Evolutionary conservation across 768 basidiomycete genomes (phyloP).

Genomic region (Hortiboletus campestris): DNA sequence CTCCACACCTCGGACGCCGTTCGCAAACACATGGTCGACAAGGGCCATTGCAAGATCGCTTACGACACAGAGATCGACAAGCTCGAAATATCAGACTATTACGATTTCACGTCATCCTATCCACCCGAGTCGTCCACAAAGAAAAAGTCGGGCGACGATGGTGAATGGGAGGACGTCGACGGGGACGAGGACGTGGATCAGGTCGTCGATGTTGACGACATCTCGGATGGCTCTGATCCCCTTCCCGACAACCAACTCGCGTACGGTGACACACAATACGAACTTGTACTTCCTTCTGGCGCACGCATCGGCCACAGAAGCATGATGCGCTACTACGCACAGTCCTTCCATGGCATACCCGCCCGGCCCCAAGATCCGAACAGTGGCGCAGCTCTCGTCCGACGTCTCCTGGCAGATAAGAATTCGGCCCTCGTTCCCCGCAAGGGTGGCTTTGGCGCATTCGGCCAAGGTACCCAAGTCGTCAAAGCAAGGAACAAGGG

Average conservation of each 20-base stretch:
- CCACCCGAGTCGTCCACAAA: slow-evolving; percentile 40
- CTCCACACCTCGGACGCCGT: slow-evolving; percentile 85
- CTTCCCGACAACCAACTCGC: slow-evolving; percentile 56
- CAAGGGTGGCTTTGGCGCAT: slow-evolving; percentile 85
- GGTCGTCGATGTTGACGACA: not conserved
- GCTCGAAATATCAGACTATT: slow-evolving; percentile 88
- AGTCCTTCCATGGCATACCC: slow-evolving; percentile 59
- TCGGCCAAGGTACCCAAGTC: slow-evolving; percentile 75
- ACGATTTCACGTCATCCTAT: slow-evolving; percentile 86
- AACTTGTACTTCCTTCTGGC: slow-evolving; percentile 92
- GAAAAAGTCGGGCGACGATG: slow-evolving; percentile 19
- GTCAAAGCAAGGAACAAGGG: slow-evolving; percentile 92
- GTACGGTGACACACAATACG: slow-evolving; percentile 78
- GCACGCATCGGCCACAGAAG: slow-evolving; percentile 89
- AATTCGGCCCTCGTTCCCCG: slow-evolving; percentile 82
- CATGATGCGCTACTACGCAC: slow-evolving; percentile 82
- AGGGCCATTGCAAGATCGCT: slow-evolving; percentile 93
- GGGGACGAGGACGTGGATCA: slow-evolving; percentile 22
- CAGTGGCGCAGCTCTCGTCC: slow-evolving; percentile 74
- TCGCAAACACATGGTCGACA: slow-evolving; percentile 94
- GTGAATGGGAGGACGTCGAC: slow-evolving; percentile 38
- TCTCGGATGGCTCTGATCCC: slow-evolving; percentile 37
- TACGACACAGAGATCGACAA: slow-evolving; percentile 80
- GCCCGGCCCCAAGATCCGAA: slow-evolving; percentile 58
- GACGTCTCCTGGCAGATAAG: slow-evolving; percentile 74